A percentile compares a stretch with the other conserved stretches of the same genome.
Conservation (phyloP, 2,329 filamentous ascomycete genomes). For the Dendrostoma leiphaemia region DNA sequence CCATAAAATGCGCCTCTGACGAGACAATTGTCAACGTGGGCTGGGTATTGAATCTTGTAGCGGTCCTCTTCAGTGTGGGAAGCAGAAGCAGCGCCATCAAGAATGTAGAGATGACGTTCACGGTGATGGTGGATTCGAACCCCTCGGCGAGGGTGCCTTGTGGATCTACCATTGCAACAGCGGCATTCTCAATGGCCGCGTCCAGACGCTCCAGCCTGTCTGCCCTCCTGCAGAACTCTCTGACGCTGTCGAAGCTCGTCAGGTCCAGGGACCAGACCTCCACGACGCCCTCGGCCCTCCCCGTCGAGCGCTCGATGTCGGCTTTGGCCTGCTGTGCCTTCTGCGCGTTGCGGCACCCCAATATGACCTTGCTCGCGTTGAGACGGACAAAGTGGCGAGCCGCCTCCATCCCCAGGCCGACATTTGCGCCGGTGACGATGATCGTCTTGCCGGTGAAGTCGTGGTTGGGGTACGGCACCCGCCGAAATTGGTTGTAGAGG, state of each 20-base stretch:
- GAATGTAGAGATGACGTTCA: slow-evolving; percentile 47
- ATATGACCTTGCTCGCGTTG: slow-evolving; percentile 35
- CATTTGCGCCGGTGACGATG: slow-evolving; percentile 41
- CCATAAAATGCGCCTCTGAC: slow-evolving; percentile 35
- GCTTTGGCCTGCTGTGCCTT: slow-evolving; percentile 38
- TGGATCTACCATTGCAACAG: slow-evolving; percentile 23
- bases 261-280: slow-evolving; percentile 53
- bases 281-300: slow-evolving; percentile 25
- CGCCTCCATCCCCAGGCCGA: slow-evolving; percentile 38
- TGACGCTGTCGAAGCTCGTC: slow-evolving; percentile 42
- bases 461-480: slow-evolving; percentile 1
- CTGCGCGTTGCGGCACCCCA: slow-evolving; percentile 34
- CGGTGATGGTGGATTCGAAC: slow-evolving; percentile 40
- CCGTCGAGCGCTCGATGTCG: slow-evolving; percentile 31
- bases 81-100: slow-evolving; percentile 42
- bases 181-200: slow-evolving; percentile 41
- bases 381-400: slow-evolving; percentile 35
- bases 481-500: slow-evolving; percentile 16
- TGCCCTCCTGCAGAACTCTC: slow-evolving; percentile 35
- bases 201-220: slow-evolving; percentile 38
- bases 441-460: slow-evolving; percentile 25
- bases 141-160: slow-evolving; percentile 30
- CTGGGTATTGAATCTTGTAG: slow-evolving; percentile 28
- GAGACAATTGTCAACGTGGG: slow-evolving; percentile 38
- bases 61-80: slow-evolving; percentile 38